Evolutionary conservation across 768 basidiomycete species (phyloP), one percentile per base, ranked within the genome.

Genomic region (Boletus rubroflammeus): DNA sequence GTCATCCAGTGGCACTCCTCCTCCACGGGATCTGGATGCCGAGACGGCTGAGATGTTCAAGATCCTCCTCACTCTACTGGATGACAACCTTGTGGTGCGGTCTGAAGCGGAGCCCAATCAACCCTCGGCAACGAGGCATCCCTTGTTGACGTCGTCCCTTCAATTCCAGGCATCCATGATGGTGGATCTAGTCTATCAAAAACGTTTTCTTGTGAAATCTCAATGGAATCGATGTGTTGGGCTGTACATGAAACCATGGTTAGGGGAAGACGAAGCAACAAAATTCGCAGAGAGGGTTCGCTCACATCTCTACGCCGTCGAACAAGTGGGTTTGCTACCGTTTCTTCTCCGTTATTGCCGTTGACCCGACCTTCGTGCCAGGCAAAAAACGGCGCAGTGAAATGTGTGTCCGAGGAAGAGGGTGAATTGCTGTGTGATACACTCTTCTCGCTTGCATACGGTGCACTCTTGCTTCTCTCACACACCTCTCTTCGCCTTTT

Each of bases 381-480:
- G 85, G 82, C 81, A 14, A 90, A 88, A 66, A 72, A 81, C 63
- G 77, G 81, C 17, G 68, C 71, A 44, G 68, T 67, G 28, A 52
- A 68, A 19, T 66, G 70, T 58, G 77, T 72, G 29, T 71, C 75
- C 36, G 75, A 80, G 31, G 85, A 84, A 53, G 92, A 91, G 72
- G 93, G 87, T 55, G 91, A 94, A 68, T 72, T 95, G 42, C 76
- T 97, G 43, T 94, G 93, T 67, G 86, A 98, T 69, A 94, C 94
- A 1, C 81, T 93, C 40, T 98, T 98, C 76, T 97, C 94, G 25
- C 80, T 98, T 56, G 94, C 96, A 19, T 98, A 98, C 67, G 96
- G 96, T 61, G 92, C 95, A 47, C 81, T 98, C 44, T 79, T 98
- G 8, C 82, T 98, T 58, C 82, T 98, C 60, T 98, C 96, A 42